phyloP scores from a whole-genome alignment of 2,329 filamentous ascomycete species.

The Cladosporium cucumerinum region DNA sequence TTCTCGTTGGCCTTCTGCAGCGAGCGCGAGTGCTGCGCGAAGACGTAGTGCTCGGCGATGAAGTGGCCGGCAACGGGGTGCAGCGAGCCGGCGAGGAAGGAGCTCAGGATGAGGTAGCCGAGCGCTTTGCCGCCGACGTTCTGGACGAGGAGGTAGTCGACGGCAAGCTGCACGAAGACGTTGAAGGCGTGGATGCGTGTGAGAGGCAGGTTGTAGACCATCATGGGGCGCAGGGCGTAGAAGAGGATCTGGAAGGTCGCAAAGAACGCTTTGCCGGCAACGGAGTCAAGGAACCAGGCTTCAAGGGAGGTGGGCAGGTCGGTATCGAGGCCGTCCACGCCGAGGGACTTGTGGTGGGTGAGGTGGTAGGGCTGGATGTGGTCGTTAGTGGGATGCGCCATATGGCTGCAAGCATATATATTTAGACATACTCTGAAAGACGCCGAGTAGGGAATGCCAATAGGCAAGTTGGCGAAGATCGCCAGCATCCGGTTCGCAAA shows the following conservation, averaged over 20 bases:
- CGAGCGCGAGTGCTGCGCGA: conserved; percentile 52
- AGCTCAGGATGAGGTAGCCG: conserved; percentile 80
- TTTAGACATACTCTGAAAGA: conserved; percentile 73
- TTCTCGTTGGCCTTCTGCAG: conserved; percentile 30
- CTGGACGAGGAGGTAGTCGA: conserved; percentile 69
- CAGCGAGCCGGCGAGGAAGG: conserved; percentile 88
- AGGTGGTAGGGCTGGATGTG: conserved; percentile 80
- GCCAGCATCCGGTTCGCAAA: conserved; percentile 80
- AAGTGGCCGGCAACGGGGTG: conserved; percentile 97
- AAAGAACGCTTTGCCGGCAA: conserved; percentile 97
- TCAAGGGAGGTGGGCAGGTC: conserved; percentile 91
- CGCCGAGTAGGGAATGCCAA: conserved; percentile 92
- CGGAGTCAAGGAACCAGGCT: conserved; percentile 87
- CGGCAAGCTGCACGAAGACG: conserved; percentile 69
- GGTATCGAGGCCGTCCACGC: conserved; percentile 92
- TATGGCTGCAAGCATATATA: not conserved
- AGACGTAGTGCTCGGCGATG: conserved; percentile 83
- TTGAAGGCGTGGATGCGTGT: conserved; percentile 83
- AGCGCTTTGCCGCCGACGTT: conserved; percentile 62
- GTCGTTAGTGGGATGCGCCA: conserved; percentile 5
- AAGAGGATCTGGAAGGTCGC: conserved; percentile 99
- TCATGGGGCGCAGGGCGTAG: conserved; percentile 94
- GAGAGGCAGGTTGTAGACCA: conserved; percentile 84
- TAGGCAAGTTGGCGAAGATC: conserved; percentile 91
- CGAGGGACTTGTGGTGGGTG: conserved; percentile 97